phyloP scores from a whole-genome alignment of 306 rosid species.

The Pterocarpus santalinus region DNA sequence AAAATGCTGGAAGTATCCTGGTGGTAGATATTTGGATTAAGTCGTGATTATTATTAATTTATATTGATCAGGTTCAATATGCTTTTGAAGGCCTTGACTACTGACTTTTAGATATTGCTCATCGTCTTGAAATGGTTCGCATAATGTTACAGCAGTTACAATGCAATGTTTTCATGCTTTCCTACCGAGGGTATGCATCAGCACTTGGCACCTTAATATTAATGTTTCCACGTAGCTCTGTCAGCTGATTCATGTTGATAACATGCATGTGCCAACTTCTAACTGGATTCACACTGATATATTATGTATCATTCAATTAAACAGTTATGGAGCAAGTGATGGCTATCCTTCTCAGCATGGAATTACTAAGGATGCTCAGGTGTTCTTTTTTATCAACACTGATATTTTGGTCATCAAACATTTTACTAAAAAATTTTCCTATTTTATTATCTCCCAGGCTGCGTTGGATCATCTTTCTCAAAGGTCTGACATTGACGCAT shows the following conservation, averaged over 20 bases:
- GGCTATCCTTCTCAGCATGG: constrained; percentile 99
- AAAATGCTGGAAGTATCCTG: constrained; percentile 99
- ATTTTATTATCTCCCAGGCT: constrained; percentile 63
- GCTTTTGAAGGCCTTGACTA: constrained; percentile 70
- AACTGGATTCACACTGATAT: constrained; percentile 42
- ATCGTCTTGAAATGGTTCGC: constrained; percentile 98
- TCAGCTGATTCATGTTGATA: constrained; percentile 25
- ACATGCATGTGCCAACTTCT: constrained; percentile 35
- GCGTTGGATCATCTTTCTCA: constrained; percentile 97
- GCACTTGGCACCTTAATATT: constrained; percentile 21
- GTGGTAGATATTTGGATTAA: constrained; percentile 38
- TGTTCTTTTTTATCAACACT: constrained; percentile 45
- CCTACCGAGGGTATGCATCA: constrained; percentile 86
- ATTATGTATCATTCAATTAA: constrained; percentile 37
- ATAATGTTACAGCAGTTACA: constrained; percentile 84
- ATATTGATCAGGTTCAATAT: constrained; percentile 38
- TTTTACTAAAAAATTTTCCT: background rate
- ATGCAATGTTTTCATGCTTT: constrained; percentile 96
- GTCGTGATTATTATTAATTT: constrained; percentile 30
- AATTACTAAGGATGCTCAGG: constrained; percentile 95
- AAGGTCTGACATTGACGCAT: constrained; percentile 90
- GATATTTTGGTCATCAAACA: constrained; percentile 13
- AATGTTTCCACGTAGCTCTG: background rate
- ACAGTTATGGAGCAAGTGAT: constrained; percentile 97
- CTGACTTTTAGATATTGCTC: constrained; percentile 87